Evolutionary conservation across 192 early-diverging fungal genomes (phyloP), one percentile per base, ranked within the genome.

Genomic region (Gryganskiella cystojenkinii): DNA sequence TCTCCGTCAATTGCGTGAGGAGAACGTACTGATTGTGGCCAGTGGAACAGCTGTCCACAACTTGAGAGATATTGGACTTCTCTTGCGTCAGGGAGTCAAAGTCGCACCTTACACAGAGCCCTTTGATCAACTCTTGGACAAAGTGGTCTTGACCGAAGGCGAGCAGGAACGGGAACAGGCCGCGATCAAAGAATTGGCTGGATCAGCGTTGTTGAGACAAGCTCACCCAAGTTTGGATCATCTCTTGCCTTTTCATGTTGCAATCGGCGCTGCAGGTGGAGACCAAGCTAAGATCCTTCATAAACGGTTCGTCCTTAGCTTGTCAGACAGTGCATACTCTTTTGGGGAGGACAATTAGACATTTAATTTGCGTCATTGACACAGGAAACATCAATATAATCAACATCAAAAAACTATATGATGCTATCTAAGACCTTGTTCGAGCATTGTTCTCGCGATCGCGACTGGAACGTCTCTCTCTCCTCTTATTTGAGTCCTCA

Each of bases 141-240:
- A 63, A 3, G 71, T 82, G 34, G 73, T 82, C 0, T 55, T 79
- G 20, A 71, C 55, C 13, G 42, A 72, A 54, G 74, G 79, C 47
- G 66, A 80, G 6, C 75, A 74, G 0, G 70, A 81, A 5, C 85
- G 90, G 31, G 43, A 56, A 13, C 60, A 74, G 17, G 27, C 64
- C 19, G 83, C 76, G 0, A 56, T 85, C 2, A 50, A 71, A 10
- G 81, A 71, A 22, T 71, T 92, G 67, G 71, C 72, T 0, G 22
- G 70, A 20, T 87, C 87, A 2, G 57, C 76, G 20, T 25, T 58
- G 9, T 66, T 91, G 52, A 67, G 81, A 61, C 62, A 80, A 25
- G 86, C 85, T 30, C 91, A 92, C 67, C 91, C 91, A 20, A 87
- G 89, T 0, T 68, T 88, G 22, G 91, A 92, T 31, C 91, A 92